Evolutionary conservation across 2,329 filamentous ascomycete genomes (phyloP).

Genomic region (Hymenoscyphus infarciens): DNA sequence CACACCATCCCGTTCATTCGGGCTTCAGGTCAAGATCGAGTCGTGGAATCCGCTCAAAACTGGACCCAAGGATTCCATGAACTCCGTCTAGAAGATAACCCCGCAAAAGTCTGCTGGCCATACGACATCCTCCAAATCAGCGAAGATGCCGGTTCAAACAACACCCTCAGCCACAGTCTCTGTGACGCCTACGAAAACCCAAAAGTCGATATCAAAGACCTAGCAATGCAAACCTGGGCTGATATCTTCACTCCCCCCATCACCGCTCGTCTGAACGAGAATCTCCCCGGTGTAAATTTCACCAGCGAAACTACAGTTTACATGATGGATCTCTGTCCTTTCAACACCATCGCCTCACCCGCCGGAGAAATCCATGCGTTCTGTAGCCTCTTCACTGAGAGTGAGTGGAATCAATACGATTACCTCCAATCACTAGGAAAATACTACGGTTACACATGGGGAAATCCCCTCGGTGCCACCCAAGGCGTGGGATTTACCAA

Average conservation of each 20-base stretch:
- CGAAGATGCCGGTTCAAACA: slow-evolving; percentile 66
- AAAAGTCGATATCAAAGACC: slow-evolving; percentile 44
- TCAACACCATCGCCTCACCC: slow-evolving; percentile 66
- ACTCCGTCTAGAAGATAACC: slow-evolving; percentile 40
- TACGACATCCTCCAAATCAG: slow-evolving; percentile 64
- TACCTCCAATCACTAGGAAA: slow-evolving; percentile 79
- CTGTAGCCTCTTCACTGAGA: slow-evolving; percentile 67
- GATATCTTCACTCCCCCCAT: slow-evolving; percentile 65
- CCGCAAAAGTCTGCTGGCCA: slow-evolving; percentile 40
- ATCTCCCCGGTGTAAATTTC: slow-evolving; percentile 66
- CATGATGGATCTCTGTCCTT: slow-evolving; percentile 88
- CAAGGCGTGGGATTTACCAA: slow-evolving; percentile 87
- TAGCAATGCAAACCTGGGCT: slow-evolving; percentile 56
- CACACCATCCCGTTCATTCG: slow-evolving; percentile 65
- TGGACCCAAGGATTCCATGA: slow-evolving; percentile 72
- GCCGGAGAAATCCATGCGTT: slow-evolving; percentile 61
- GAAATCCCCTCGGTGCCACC: slow-evolving; percentile 74
- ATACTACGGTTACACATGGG: slow-evolving; percentile 76
- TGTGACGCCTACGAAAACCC: slow-evolving; percentile 67
- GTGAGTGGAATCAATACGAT: slow-evolving; percentile 76
- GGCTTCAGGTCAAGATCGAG: slow-evolving; percentile 65
- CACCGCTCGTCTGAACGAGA: slow-evolving; percentile 62
- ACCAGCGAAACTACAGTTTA: slow-evolving; percentile 59
- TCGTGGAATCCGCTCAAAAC: slow-evolving; percentile 69
- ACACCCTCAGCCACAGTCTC: slow-evolving; percentile 72